Evolutionary conservation across 1,284 basidiomycete genomes (phyloP).

Genomic region (Chondrostereum purpureum): DNA sequence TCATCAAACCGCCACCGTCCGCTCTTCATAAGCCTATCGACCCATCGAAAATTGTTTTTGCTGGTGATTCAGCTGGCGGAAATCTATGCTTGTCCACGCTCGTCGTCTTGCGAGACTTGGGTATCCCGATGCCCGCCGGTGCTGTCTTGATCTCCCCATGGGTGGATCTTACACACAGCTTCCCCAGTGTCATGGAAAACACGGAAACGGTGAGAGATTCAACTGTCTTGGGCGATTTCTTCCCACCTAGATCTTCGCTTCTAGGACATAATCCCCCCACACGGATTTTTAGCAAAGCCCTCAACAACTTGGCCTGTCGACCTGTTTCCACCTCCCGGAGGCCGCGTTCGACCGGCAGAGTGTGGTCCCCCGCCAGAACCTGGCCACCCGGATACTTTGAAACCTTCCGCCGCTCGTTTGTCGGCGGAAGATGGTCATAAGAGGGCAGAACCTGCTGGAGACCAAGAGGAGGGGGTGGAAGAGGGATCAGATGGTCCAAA

Average conservation of each 20-base stretch:
- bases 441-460: slow-evolving; percentile 18
- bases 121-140: slow-evolving; percentile 69
- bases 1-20: slow-evolving; percentile 67
- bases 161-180: slow-evolving; percentile 83
- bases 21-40: slow-evolving; percentile 65
- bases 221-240: slow-evolving; percentile 16
- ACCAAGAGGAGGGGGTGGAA: slow-evolving; percentile 33
- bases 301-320: slow-evolving; percentile 52
- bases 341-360: slow-evolving; percentile 31
- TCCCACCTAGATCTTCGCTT: slow-evolving; percentile 10
- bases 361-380: slow-evolving; percentile 41
- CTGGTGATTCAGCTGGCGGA: slow-evolving; percentile 80
- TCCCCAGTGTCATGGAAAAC: slow-evolving; percentile 76
- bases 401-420: too few species aligned
- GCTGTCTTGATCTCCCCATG: slow-evolving; percentile 74
- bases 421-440: too few species aligned
- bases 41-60: slow-evolving; percentile 71
- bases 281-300: slow-evolving; percentile 57
- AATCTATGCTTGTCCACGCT: slow-evolving; percentile 64
- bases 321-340: slow-evolving; percentile 26
- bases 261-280: slow-evolving; percentile 60
- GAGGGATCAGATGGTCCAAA: not conserved
- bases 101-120: slow-evolving; percentile 73
- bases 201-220: slow-evolving; percentile 51
- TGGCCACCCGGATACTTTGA: slow-evolving; percentile 43